These are phyloP conservation scores for Ogataea thermomethanolica DNA, from an alignment of 805 yeast genomes.

Conservation along the genomic window DNA sequence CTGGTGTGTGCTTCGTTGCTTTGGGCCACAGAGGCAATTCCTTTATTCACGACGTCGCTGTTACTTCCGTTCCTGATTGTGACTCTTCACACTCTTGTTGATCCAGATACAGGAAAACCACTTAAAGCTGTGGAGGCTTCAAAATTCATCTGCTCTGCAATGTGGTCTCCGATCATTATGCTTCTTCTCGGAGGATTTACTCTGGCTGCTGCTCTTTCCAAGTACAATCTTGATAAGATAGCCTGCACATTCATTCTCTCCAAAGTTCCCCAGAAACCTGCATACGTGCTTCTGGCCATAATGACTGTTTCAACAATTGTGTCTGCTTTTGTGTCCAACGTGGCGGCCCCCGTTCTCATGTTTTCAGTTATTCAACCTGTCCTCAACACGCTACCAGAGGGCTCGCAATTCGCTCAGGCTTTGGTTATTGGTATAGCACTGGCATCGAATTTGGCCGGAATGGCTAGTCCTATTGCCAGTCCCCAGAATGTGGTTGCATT, in stretches of 20 bases:
- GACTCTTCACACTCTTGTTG: slow-evolving; percentile 62
- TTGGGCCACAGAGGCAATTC: slow-evolving; percentile 96
- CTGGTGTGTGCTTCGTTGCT: slow-evolving; percentile 75
- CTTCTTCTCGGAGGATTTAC: slow-evolving; percentile 90
- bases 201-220: slow-evolving; percentile 89
- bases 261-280: slow-evolving; percentile 83
- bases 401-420: slow-evolving; percentile 75
- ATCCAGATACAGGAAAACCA: slow-evolving; percentile 45
- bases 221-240: slow-evolving; percentile 82
- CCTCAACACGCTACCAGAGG: slow-evolving; percentile 75
- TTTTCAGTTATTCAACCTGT: slow-evolving; percentile 89
- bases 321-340: slow-evolving; percentile 95
- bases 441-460: slow-evolving; percentile 92
- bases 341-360: slow-evolving; percentile 94
- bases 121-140: slow-evolving; percentile 70
- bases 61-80: slow-evolving; percentile 81
- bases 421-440: slow-evolving; percentile 87
- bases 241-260: slow-evolving; percentile 79
- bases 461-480: slow-evolving; percentile 95
- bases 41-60: slow-evolving; percentile 84
- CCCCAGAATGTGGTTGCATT: slow-evolving; percentile 94
- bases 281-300: slow-evolving; percentile 67
- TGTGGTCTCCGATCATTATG: slow-evolving; percentile 97
- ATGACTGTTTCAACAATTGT: slow-evolving; percentile 85
- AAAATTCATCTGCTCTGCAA: slow-evolving; percentile 70